Evolutionary conservation across 1,284 basidiomycete genomes (phyloP).

Genomic region (Omphalotus olearius): DNA sequence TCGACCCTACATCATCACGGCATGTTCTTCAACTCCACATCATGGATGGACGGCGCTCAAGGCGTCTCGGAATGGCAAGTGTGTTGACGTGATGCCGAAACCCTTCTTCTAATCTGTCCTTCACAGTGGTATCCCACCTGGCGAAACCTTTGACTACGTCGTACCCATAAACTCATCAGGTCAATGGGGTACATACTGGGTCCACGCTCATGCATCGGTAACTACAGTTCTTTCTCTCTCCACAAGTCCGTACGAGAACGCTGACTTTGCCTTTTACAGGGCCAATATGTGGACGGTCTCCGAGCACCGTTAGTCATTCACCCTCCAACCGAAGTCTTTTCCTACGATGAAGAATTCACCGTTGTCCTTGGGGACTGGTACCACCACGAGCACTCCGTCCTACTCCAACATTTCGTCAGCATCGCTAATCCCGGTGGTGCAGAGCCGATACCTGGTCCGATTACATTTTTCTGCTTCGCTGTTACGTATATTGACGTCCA

Average conservation of each 20-base stretch:
- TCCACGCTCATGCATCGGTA: slow-evolving; percentile 69
- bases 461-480: not conserved
- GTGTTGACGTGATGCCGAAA: not conserved
- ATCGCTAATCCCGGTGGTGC: slow-evolving; percentile 77
- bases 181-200: slow-evolving; percentile 89
- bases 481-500: not conserved
- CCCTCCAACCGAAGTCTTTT: slow-evolving; percentile 52
- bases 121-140: slow-evolving; percentile 77
- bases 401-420: slow-evolving; percentile 72
- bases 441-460: slow-evolving; percentile 79
- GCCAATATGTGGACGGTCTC: slow-evolving; percentile 87
- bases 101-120: not conserved
- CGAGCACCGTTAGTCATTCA: slow-evolving; percentile 78
- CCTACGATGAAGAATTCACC: slow-evolving; percentile 92
- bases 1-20: slow-evolving; percentile 84
- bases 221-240: slow-evolving; percentile 21
- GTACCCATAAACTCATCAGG: slow-evolving; percentile 71
- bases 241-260: not conserved
- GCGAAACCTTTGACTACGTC: slow-evolving; percentile 71
- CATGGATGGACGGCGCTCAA: slow-evolving; percentile 86
- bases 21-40: slow-evolving; percentile 86
- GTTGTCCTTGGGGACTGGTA: slow-evolving; percentile 86
- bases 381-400: slow-evolving; percentile 65
- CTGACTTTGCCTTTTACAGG: slow-evolving; percentile 25
- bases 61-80: slow-evolving; percentile 79